Percentiles rank a stretch among this genome's conserved stretches.
phyloP scores from a whole-genome alignment of 257 asterid species.

The Gentiana straminea region DNA sequence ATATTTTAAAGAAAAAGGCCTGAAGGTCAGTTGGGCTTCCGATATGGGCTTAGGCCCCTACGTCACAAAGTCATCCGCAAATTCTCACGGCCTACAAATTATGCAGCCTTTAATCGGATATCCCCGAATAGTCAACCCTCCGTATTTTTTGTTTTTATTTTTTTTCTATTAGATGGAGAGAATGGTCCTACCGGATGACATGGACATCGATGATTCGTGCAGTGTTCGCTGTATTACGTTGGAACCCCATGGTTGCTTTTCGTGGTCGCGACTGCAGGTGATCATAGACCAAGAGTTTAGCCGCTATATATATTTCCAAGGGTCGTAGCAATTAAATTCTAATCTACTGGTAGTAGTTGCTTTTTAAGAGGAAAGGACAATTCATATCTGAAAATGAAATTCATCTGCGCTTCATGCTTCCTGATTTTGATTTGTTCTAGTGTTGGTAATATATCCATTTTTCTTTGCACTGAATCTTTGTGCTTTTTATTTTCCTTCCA shows the following conservation, averaged over 20 bases:
- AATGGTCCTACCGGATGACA: constrained; percentile 1
- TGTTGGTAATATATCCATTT: constrained; percentile 28
- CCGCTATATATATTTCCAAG: neutral
- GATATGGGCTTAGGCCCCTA: too few relatives aligned
- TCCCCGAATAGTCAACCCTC: too few relatives aligned
- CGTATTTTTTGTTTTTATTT: too few relatives aligned
- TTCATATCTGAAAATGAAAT: constrained; percentile 27
- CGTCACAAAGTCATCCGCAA: neutral
- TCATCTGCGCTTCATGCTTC: constrained; percentile 23
- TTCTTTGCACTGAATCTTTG: neutral
- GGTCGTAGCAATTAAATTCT: constrained; percentile 1
- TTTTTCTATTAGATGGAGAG: neutral
- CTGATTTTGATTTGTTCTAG: constrained; percentile 29
- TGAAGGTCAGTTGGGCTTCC: too few relatives aligned
- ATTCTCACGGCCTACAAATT: neutral
- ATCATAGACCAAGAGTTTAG: neutral
- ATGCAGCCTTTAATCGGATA: neutral
- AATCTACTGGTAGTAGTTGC: neutral
- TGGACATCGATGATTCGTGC: constrained; percentile 43
- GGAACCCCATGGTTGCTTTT: constrained; percentile 18
- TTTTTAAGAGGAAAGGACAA: neutral
- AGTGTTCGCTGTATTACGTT: constrained; percentile 16
- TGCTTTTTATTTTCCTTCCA: neutral
- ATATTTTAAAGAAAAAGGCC: too few relatives aligned
- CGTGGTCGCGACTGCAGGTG: neutral